These are phyloP conservation scores for Psidium guajava DNA, from an alignment of 345 rosid species.

Conservation along the genomic window DNA sequence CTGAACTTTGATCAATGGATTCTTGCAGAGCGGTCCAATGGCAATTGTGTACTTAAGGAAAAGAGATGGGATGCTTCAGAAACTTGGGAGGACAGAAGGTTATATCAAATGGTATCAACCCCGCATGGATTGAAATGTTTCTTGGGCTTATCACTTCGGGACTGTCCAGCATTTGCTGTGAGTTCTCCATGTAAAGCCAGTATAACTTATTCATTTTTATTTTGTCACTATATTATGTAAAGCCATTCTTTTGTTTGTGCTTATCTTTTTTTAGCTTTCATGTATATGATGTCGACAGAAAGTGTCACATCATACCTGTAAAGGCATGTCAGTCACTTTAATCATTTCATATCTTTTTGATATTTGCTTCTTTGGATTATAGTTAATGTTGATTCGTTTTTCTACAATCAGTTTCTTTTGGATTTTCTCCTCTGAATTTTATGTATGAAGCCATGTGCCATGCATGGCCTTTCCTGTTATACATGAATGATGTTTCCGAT, in stretches of 20 bases:
- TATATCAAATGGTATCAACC: conserved; percentile 46
- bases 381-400: not conserved
- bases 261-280: conserved; percentile 32
- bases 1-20: not conserved
- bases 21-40: conserved; percentile 72
- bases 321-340: conserved; percentile 24
- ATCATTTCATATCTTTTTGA: not conserved
- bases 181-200: not conserved
- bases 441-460: not conserved
- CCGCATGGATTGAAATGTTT: conserved; percentile 57
- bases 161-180: conserved; percentile 55
- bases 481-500: not conserved
- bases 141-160: conserved; percentile 57
- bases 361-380: not conserved
- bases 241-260: not conserved
- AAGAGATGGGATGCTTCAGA: conserved; percentile 45
- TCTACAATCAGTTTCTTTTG: conserved; percentile 7
- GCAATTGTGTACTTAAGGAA: conserved; percentile 44
- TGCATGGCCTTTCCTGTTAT: not conserved
- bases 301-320: conserved; percentile 47
- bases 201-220: not conserved
- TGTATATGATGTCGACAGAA: conserved; percentile 57
- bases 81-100: conserved; percentile 85
- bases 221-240: not conserved
- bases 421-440: not conserved